A percentile compares a stretch with the other conserved stretches of the same genome.
Conservation (phyloP, 768 basidiomycete genomes). For the Lanmaoa pseudosensibilis region DNA sequence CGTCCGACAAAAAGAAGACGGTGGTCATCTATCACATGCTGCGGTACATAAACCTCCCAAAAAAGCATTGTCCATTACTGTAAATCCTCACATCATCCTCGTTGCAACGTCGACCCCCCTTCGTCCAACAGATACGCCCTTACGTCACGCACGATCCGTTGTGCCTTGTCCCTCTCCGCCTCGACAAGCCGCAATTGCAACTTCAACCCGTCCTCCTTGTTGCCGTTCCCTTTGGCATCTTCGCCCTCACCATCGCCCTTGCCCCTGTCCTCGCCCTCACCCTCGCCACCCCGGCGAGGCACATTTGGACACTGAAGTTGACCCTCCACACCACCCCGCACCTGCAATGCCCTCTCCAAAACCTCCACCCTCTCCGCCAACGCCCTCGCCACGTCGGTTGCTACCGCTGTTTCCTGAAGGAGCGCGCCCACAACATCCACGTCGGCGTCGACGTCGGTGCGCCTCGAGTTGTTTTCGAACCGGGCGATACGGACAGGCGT, state of each 20-base stretch:
- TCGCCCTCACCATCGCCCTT: not conserved
- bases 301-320: not conserved
- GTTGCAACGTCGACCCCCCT: not conserved
- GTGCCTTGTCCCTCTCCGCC: slow-evolving; percentile 22
- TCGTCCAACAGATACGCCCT: slow-evolving; percentile 18
- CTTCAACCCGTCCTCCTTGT: slow-evolving; percentile 8
- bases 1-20: not conserved
- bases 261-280: not conserved
- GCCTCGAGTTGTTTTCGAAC: not conserved
- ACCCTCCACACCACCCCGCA: not conserved
- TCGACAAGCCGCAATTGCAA: slow-evolving; percentile 15
- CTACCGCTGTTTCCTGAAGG: slow-evolving; percentile 18
- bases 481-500: slow-evolving; percentile 9
- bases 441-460: slow-evolving; percentile 1
- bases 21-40: not conserved
- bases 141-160: slow-evolving; percentile 15
- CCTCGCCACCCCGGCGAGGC: not conserved
- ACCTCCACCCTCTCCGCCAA: slow-evolving; percentile 27
- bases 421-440: slow-evolving; percentile 14
- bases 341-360: slow-evolving; percentile 21
- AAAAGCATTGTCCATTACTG: not conserved
- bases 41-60: not conserved
- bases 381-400: slow-evolving; percentile 13
- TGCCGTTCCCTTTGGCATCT: not conserved
- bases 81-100: not conserved